Base-by-base conservation (phyloP, 2,329 filamentous ascomycete species). In the Lasiodiplodia theobromae region DNA sequence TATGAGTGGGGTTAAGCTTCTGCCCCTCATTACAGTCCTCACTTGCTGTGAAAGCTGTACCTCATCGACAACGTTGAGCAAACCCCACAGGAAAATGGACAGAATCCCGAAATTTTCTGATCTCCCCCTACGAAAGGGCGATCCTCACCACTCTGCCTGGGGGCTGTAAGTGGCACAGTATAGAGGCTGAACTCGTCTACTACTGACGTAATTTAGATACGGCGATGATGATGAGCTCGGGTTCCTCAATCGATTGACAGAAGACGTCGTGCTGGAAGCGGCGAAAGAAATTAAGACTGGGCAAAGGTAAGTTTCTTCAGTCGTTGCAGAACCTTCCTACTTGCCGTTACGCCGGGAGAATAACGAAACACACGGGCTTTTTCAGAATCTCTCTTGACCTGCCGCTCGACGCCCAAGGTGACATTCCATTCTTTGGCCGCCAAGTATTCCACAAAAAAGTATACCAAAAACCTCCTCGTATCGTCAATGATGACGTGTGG, bases 191-290 rank as follows among this genome's bases (percentile, higher is more conserved):
- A 23, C 38, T 12, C 8, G 44, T 7, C 25, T 4, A 12, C 7
- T 49, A 28, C 28, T 70, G 34, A 67, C 23, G 8, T 12, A 6
- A 44, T 49, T 80, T 6, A 80, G 87, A 4, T 89, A 87, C 74
- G 87, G 87, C 60, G 77, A 82, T 60, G 74, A 84, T 66, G 88
- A 89, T 74, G 80, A 88, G 76, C 80, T 91, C 2, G 89, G 88
- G 11, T 86, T 86, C 28, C 76, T 91, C 23, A 90, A 91, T 74
- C 83, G 87, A 34, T 81, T 90, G 16, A 89, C 86, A 0, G 81
- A 87, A 64, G 80, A 84, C 67, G 77, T 85, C 21, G 86, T 89
- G 23, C 81, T 82, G 12, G 79, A 82, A 44, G 84, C 86, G 1
- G 84, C 86, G 25, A 79, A 78, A 69, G 80, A 80, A 75, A 88